phyloP scores from a whole-genome alignment of 352 stramenopile genomes.

The Phytophthora cryptogea region DNA sequence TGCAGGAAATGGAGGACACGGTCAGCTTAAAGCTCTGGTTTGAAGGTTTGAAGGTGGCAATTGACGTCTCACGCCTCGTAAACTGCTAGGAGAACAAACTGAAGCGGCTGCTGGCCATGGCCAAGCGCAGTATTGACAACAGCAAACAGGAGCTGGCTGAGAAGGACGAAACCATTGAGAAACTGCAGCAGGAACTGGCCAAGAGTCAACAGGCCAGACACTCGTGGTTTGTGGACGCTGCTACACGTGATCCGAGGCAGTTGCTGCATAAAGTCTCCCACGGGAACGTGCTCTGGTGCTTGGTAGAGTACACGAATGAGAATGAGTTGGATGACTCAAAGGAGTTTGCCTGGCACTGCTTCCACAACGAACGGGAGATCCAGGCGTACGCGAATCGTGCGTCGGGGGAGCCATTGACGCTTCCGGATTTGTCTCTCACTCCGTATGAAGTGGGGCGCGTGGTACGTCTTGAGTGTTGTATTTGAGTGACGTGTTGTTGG shows the following conservation, averaged over 20 bases:
- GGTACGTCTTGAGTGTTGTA: slow-evolving; percentile 35
- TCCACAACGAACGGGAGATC: slow-evolving; percentile 64
- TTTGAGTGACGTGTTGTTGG: neutral
- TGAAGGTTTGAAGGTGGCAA: neutral
- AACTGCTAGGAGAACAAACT: slow-evolving; percentile 67
- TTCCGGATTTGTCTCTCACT: slow-evolving; percentile 73
- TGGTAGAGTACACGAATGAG: slow-evolving; percentile 83
- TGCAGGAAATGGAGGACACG: slow-evolving; percentile 81
- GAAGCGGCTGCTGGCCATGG: slow-evolving; percentile 83
- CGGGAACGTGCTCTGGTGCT: slow-evolving; percentile 65
- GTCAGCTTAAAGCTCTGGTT: slow-evolving; percentile 17
- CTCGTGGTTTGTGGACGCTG: slow-evolving; percentile 51
- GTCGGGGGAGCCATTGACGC: slow-evolving; percentile 59
- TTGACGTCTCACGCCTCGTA: no score
- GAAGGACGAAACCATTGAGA: slow-evolving; percentile 60
- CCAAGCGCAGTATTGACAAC: slow-evolving; percentile 91
- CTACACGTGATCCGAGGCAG: slow-evolving; percentile 63
- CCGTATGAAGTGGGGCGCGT: slow-evolving; percentile 75
- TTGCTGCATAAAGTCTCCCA: slow-evolving; percentile 75
- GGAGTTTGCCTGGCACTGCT: slow-evolving; percentile 76
- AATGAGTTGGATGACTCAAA: slow-evolving; percentile 68
- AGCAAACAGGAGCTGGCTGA: slow-evolving; percentile 81
- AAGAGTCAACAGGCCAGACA: slow-evolving; percentile 47
- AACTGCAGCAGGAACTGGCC: slow-evolving; percentile 50
- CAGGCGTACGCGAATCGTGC: slow-evolving; percentile 58